Percentiles rank a stretch among this genome's conserved stretches.
Conservation (phyloP, 2,329 filamentous ascomycete genomes). For the Colletotrichum endophyticum region DNA sequence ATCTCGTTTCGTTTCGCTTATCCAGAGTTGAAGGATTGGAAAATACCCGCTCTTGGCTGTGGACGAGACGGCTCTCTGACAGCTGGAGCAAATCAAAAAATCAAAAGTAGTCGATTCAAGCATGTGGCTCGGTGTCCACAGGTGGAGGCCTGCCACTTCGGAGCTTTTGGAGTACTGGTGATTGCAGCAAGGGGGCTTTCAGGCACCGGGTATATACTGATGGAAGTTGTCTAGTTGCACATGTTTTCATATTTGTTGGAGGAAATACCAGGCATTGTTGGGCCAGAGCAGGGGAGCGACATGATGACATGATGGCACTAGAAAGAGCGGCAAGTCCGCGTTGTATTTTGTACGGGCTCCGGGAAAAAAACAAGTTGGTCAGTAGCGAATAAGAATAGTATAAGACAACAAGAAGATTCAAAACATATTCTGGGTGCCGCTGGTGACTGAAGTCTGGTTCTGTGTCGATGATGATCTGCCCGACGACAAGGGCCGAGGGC, state of each 20-base stretch:
- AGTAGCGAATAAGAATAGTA: neutral
- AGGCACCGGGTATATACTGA: neutral
- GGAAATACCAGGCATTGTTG: constrained; percentile 13
- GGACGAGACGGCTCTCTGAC: neutral
- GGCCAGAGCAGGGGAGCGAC: constrained; percentile 1
- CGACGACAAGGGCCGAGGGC: neutral
- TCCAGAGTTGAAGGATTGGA: neutral
- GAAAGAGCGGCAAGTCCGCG: neutral
- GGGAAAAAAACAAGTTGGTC: neutral
- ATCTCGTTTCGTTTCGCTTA: neutral
- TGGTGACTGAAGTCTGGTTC: neutral
- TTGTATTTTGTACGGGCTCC: constrained; percentile 2
- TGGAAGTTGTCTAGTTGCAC: constrained; percentile 2
- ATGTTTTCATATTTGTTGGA: constrained; percentile 4
- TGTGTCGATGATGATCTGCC: neutral
- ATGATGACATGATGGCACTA: constrained; percentile 17
- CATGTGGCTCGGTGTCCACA: neutral
- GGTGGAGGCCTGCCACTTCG: neutral
- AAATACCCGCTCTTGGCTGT: neutral
- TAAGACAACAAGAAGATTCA: neutral
- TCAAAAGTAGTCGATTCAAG: neutral
- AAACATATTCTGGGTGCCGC: neutral
- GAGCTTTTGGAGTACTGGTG: constrained; percentile 6
- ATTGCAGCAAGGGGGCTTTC: neutral
- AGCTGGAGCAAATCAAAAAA: neutral